These are phyloP conservation scores for Cucumis variabilis DNA, from an alignment of 331 rosid genomes.

Conservation along the genomic window DNA sequence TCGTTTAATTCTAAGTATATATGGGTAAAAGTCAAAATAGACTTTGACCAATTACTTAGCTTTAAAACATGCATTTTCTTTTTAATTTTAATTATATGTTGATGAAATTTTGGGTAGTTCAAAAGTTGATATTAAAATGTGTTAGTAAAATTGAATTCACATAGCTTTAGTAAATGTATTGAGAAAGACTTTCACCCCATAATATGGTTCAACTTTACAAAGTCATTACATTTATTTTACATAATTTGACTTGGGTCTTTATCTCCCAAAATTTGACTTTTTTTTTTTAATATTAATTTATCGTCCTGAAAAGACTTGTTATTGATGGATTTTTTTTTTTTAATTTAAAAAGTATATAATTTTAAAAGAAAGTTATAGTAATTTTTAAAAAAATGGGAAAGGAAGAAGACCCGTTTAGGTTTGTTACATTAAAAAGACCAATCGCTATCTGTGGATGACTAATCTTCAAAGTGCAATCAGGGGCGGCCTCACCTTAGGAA, in stretches of 20 bases:
- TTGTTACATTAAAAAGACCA: background rate
- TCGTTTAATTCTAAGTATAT: background rate
- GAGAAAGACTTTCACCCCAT: too few relatives aligned
- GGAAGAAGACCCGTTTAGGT: conserved; percentile 6
- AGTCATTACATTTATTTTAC: background rate
- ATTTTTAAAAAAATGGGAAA: background rate
- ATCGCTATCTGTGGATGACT: background rate
- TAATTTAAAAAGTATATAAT: background rate
- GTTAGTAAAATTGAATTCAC: background rate
- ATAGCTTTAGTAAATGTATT: background rate
- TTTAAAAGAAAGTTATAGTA: background rate
- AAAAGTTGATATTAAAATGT: background rate
- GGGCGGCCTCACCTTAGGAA: background rate
- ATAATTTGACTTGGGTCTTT: background rate
- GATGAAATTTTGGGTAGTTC: background rate
- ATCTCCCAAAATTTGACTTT: background rate
- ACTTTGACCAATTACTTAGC: too few relatives aligned
- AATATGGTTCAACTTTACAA: background rate
- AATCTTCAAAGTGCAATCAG: background rate
- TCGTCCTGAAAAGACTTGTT: background rate
- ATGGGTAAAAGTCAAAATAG: background rate
- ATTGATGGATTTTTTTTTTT: background rate
- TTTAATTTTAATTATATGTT: too few relatives aligned
- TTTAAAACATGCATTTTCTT: too few relatives aligned
- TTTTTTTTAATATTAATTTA: background rate